These are phyloP conservation scores for Fraxinus xanthoxyloides DNA, from an alignment of 305 asterid species.

Conservation along the genomic window DNA sequence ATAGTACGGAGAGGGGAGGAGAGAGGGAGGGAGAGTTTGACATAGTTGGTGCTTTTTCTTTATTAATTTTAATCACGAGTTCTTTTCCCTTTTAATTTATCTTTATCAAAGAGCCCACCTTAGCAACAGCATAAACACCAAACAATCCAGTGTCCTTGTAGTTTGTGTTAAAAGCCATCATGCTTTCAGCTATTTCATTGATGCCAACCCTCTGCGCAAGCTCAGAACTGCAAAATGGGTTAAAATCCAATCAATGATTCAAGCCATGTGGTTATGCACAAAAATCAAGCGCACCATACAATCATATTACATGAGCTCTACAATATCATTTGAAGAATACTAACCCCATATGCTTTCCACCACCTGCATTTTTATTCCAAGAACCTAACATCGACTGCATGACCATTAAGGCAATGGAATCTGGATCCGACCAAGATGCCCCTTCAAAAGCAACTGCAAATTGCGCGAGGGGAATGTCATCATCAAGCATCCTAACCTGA, in stretches of 20 bases:
- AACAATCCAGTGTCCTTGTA: constrained; percentile 95
- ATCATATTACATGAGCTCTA: constrained; percentile 1
- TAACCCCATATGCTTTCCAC: constrained; percentile 93
- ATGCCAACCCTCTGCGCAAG: constrained; percentile 85
- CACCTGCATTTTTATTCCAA: constrained; percentile 80
- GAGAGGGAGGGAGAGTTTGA: not conserved
- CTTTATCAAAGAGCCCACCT: constrained; percentile 42
- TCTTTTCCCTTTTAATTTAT: not conserved
- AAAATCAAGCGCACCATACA: not conserved
- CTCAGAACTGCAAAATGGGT: constrained; percentile 55
- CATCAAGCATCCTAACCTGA: constrained; percentile 83
- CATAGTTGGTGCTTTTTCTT: not conserved
- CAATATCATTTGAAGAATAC: constrained; percentile 18
- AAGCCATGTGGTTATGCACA: not conserved
- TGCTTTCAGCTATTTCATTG: constrained; percentile 86
- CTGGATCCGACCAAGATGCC: constrained; percentile 76
- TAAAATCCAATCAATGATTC: constrained; percentile 24
- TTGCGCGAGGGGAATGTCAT: constrained; percentile 64
- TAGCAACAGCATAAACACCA: constrained; percentile 96
- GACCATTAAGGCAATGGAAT: constrained; percentile 67
- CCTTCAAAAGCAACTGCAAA: constrained; percentile 72
- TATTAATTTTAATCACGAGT: not conserved
- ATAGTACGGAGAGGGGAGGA: not conserved
- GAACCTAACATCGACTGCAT: constrained; percentile 72
- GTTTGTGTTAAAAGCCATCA: constrained; percentile 97